Conservation (phyloP, 2,329 filamentous ascomycete species). For the Coccinonectria pachysandricola region DNA sequence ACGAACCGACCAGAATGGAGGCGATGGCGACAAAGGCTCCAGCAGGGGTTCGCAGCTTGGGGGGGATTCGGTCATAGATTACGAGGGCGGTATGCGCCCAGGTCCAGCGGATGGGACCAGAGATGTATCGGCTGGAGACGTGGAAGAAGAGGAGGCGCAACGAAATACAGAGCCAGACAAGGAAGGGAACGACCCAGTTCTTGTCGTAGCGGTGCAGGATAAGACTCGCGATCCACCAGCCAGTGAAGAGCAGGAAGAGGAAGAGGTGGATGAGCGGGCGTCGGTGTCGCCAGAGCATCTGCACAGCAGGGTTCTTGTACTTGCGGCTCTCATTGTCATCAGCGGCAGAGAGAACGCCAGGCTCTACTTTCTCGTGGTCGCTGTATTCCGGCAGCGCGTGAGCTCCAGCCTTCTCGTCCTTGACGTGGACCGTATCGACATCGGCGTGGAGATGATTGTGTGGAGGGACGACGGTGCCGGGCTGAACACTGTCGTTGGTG, state of each 20-base stretch:
- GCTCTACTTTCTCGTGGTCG: constrained; percentile 29
- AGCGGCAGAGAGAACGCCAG: constrained; percentile 21
- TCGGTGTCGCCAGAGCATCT: constrained; percentile 34
- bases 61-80: constrained; percentile 52
- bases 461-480: constrained; percentile 25
- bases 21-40: constrained; percentile 55
- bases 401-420: constrained; percentile 3
- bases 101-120: constrained; percentile 52
- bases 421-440: constrained; percentile 7
- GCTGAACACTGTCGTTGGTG: constrained; percentile 29
- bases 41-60: constrained; percentile 51
- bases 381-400: constrained; percentile 23
- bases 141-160: constrained; percentile 67
- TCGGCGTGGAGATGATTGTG: constrained; percentile 23
- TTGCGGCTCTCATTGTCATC: constrained; percentile 11
- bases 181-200: constrained; percentile 78
- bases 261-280: constrained; percentile 36
- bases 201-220: constrained; percentile 60
- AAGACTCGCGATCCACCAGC: constrained; percentile 69
- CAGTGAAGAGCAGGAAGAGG: constrained; percentile 34
- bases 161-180: constrained; percentile 66
- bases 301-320: constrained; percentile 16
- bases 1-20: constrained; percentile 68
- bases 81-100: constrained; percentile 58
- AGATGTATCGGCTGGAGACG: constrained; percentile 56